phyloP scores from a whole-genome alignment of 805 yeast genomes.

The Soucietia sequanensis region DNA sequence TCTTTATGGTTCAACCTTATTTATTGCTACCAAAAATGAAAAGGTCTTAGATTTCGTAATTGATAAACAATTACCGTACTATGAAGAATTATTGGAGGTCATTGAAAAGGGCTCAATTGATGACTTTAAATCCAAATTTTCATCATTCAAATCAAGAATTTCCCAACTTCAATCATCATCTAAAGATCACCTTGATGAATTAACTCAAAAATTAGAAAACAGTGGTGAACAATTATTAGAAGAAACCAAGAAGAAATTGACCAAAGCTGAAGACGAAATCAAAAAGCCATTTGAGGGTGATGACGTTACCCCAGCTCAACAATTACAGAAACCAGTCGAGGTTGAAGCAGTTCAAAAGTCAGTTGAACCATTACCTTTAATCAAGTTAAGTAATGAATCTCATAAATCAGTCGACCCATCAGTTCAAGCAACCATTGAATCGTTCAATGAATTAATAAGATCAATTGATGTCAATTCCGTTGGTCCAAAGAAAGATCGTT shows the following conservation, averaged over 20 bases:
- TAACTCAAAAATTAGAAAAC: constrained; percentile 31
- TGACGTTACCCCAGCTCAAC: constrained; percentile 36
- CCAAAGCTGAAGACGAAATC: constrained; percentile 3
- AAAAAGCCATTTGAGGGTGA: constrained; percentile 3
- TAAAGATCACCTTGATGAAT: constrained; percentile 28
- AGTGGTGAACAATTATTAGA: constrained; percentile 33
- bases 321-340: constrained; percentile 41
- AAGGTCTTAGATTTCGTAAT: constrained; percentile 44
- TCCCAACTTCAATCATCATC: constrained; percentile 26
- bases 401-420: constrained; percentile 28
- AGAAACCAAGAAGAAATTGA: constrained; percentile 35
- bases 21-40: constrained; percentile 42
- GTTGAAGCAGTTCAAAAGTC: constrained; percentile 31
- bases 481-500: constrained; percentile 23
- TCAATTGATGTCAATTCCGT: constrained; percentile 30
- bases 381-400: constrained; percentile 22
- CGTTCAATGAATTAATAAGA: constrained; percentile 38
- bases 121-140: constrained; percentile 24
- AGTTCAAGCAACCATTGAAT: constrained; percentile 33
- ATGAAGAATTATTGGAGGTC: constrained; percentile 38
- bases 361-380: constrained; percentile 31
- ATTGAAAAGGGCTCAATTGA: constrained; percentile 35
- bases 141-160: constrained; percentile 14
- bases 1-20: constrained; percentile 39
- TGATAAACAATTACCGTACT: constrained; percentile 42